Base-by-base conservation (phyloP, 2,329 filamentous ascomycete genomes). In the Fusarium secorum region DNA sequence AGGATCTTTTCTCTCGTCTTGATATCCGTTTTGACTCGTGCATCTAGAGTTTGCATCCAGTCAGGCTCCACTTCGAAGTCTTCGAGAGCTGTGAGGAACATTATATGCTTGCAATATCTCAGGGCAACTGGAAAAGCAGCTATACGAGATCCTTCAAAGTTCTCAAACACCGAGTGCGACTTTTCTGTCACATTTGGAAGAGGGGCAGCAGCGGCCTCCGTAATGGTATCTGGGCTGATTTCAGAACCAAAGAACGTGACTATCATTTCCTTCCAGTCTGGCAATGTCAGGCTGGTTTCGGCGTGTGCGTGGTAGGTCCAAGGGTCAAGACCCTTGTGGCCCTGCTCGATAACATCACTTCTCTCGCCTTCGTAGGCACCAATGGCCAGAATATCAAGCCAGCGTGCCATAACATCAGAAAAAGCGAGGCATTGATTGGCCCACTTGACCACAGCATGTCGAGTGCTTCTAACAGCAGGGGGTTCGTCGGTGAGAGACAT, bases 351-450 rank as follows among this genome's bases (percentile, higher is more conserved):
- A 6, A 98, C 90, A 77, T 98, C 95, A 66, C 90, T 91, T 48
- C 92, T 88, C 77, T 95, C 92, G 54, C 89, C 87, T 5, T 83
- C 80, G 6, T 86, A 86, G 17, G 90, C 90, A 20, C 88, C 89
- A 13, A 96, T 84, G 11, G 95, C 95, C 53, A 98, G 85, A 20
- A 98, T 88, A 78, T 98, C 90, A 49, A 98, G 92, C 93, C 94
- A 98, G 52, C 96, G 89, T 30, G 90, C 96, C 39, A 91, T 85
- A 14, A 93, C 86, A 75, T 97, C 94, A 24, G 86, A 86, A 74
- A 94, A 98, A 2, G 91, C 88, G 9, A 99, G 84, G 75, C 94
- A 97, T 54, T 93, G 88, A 77, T 98, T 98, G 15, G 94, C 93
- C 85, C 95, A 98, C 63, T 96, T 93, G 11, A 96, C 90, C 28